Base-by-base conservation (phyloP, 2,329 filamentous ascomycete species). In the Delphinella strobiligena region DNA sequence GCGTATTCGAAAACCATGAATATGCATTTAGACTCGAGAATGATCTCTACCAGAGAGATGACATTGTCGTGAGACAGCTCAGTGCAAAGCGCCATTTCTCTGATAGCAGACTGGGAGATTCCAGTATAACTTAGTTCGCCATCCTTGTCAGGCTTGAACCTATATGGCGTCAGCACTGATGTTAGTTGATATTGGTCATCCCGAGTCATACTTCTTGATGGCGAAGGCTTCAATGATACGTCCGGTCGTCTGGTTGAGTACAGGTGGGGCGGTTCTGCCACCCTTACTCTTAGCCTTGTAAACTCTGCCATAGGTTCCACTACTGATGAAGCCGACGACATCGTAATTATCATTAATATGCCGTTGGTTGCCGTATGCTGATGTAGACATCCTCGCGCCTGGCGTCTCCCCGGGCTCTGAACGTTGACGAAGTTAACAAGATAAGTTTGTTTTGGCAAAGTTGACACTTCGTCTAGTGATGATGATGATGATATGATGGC, bases 1-100 rank as follows among this genome's bases (percentile, higher is more conserved):
- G 91, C 91, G 60, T 94, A 98, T 61, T 96, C 91, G 52, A 98
- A 96, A 2, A 98, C 88, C 82, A 98, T 98, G 63, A 88, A 98
- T 59, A 98, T 96, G 65, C 88, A 95, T 66, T 96, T 96, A 61
- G 94, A 88, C 63, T 98, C 89, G 3, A 98, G 71, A 53, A 98
- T 94, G 53, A 94, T 96, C 62, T 98, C 91, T 45, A 89, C 78
- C 1, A 95, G 75, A 43, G 82, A 78, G 49, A 98, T 89, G 24
- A 98, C 80, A 57, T 96, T 96, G 41, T 76, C 69, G 59, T 98
- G 87, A 43, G 74, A 78, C 18, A 98, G 72, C 58, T 98, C 91
- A 29, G 85, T 91, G 63, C 91, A 98, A 1, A 98, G 69, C 12
- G 89, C 86, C 87, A 98, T 98, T 61, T 98, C 91, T 38, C 91